Evolutionary conservation across 1,284 basidiomycete species (phyloP).

Genomic region (Puccinia hordei): DNA sequence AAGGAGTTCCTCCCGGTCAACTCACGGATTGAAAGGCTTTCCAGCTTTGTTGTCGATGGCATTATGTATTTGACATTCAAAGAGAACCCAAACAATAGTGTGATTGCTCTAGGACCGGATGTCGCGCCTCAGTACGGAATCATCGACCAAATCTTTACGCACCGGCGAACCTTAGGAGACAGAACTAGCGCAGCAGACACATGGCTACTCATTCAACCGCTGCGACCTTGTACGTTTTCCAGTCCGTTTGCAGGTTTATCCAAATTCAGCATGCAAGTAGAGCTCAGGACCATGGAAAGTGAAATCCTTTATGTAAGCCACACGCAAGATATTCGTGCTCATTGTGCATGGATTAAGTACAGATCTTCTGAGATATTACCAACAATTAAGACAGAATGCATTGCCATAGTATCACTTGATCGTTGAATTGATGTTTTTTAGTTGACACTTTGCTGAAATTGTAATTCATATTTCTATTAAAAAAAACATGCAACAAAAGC

Average conservation of each 20-base stretch:
- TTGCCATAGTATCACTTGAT: background rate
- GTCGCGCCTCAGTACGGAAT: constrained; percentile 6
- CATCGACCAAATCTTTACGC: constrained; percentile 15
- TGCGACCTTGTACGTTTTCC: background rate
- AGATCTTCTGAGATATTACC: constrained; percentile 3
- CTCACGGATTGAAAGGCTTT: background rate
- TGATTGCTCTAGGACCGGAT: background rate
- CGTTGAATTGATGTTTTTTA: background rate
- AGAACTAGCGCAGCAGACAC: background rate
- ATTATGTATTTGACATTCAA: background rate
- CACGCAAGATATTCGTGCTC: constrained; percentile 15
- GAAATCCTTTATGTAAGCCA: background rate
- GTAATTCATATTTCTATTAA: too few relatives aligned
- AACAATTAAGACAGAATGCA: background rate
- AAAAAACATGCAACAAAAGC: too few relatives aligned
- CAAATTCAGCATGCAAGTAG: constrained; percentile 7
- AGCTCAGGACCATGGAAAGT: background rate
- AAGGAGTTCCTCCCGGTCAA: background rate
- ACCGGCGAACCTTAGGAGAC: background rate
- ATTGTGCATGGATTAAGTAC: constrained; percentile 46
- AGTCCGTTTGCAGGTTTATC: constrained; percentile 30
- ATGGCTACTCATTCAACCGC: constrained; percentile 23
- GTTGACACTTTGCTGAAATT: background rate
- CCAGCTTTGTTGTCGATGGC: background rate
- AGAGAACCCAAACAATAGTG: constrained; percentile 27